These are phyloP conservation scores for Sclerotinia borealis DNA, from an alignment of 2,329 filamentous ascomycete genomes.

Conservation along the genomic window DNA sequence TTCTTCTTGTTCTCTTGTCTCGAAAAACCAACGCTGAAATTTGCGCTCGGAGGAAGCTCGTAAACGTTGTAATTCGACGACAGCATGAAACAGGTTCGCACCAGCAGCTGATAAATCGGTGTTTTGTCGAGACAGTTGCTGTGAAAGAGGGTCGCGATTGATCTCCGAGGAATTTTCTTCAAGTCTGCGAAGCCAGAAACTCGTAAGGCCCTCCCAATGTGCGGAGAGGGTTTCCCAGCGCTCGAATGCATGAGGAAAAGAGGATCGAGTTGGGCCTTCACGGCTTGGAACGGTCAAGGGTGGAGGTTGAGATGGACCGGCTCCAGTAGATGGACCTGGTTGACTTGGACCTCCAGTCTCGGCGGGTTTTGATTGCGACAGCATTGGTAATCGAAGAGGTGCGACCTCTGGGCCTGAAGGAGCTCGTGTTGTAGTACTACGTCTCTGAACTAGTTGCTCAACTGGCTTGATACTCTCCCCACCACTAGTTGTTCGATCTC, in stretches of 20 bases:
- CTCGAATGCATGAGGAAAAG: slow-evolving; percentile 95
- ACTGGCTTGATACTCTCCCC: slow-evolving; percentile 12
- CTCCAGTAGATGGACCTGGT: neutral
- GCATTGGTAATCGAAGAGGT: slow-evolving; percentile 28
- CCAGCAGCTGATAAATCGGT: slow-evolving; percentile 96
- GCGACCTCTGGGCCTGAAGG: slow-evolving; percentile 26
- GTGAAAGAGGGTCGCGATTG: slow-evolving; percentile 72
- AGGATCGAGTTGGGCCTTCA: slow-evolving; percentile 46
- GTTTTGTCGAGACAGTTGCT: slow-evolving; percentile 88
- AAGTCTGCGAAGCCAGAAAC: slow-evolving; percentile 91
- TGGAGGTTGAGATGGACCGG: slow-evolving; percentile 11
- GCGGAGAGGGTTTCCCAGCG: slow-evolving; percentile 95
- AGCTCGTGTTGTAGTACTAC: slow-evolving; percentile 25
- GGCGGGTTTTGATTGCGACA: slow-evolving; percentile 20
- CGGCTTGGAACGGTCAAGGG: slow-evolving; percentile 7
- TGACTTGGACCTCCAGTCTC: slow-evolving; percentile 16
- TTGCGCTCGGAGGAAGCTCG: slow-evolving; percentile 94
- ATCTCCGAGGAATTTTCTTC: slow-evolving; percentile 87
- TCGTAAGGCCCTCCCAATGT: slow-evolving; percentile 95
- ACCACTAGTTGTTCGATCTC: slow-evolving; percentile 19
- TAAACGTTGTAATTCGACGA: slow-evolving; percentile 89
- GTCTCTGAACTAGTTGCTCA: slow-evolving; percentile 25
- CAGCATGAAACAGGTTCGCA: slow-evolving; percentile 94
- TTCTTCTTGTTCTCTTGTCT: slow-evolving; percentile 84
- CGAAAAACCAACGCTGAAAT: slow-evolving; percentile 98